Evolutionary conservation across 2,329 filamentous ascomycete species (phyloP), one percentile per base, ranked within the genome.

Genomic region (Microcyclospora pomicola): DNA sequence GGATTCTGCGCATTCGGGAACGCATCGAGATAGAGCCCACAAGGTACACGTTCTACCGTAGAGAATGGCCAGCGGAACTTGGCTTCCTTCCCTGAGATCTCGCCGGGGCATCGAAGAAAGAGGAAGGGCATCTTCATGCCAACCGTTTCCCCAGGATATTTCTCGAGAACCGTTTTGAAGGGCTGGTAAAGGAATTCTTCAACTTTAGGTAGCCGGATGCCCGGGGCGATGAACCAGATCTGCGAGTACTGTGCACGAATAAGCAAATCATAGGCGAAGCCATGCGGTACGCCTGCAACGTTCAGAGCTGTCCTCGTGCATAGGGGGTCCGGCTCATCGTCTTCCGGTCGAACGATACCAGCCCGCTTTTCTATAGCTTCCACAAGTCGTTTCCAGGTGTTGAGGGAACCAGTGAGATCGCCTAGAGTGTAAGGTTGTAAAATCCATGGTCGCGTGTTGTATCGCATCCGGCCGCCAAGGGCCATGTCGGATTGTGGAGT

Each of bases 101-200:
- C 45, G n/a, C 54, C 54, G 1, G 52, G 49, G 24, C 50, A 52
- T 27, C 53, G 48, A 27, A 57, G 39, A 42, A 57, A 57, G 27
- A 57, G 44, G 35, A 57, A 56, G 2, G 54, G 54, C 37, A 55
- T 50, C 42, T 56, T 57, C 51, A 55, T 55, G 24, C 48, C 52
- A 15, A 44, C 42, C 2, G 54, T 57, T 33, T 57, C 54, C 12
- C 47, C 39, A 2, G 54, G 52, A 24, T 45, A 57, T 13, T 49
- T 29, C 10, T 50, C 15, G 2, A 47, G 41, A 11, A 58, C 51
- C 31, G 47, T 38, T 30, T 49, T 49, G 51, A 58, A 56, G 9
- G 53, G 53, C 35, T 57, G 55, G 35, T 54, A 48, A 7, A 56
- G 40, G 43, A 58, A 55, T 33, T 56, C 52, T 37, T 54, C 53